Evolutionary conservation across 371 early-diverging fungal species (phyloP), one percentile per base, ranked within the genome.

Genomic region (Syncephalis plumigaleata): DNA sequence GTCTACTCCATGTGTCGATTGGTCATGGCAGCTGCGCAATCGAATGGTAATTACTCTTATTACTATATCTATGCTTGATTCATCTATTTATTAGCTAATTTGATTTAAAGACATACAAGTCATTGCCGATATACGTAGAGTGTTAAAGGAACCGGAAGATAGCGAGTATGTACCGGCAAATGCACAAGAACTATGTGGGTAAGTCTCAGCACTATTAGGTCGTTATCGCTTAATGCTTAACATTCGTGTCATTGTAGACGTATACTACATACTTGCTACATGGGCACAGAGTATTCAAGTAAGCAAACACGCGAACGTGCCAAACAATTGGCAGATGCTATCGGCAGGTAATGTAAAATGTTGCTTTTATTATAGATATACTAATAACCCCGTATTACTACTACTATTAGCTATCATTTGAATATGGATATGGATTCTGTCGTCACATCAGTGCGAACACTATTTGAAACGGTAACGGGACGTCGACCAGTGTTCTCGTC

Each of bases 1-100:
- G 93, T 93, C 2, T 77, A 74, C 39, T 92, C 92, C 20, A 94
- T 98, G 95, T 95, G 95, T 60, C 72, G 78, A 20, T 54, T 91
- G 45, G 93, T 95, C 1, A 78, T 77, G 27, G 70, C 79, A 26
- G 77, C 84, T 3, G 70, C 71, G 26, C 36, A 48, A 17, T 55
- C 59, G 15, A 86, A 84, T 24, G 79, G 78, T 63, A 49, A 50
- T 50, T 42, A 21, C n/a, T n/a, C n/a, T n/a, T n/a, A n/a, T n/a
- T n/a, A n/a, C n/a, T n/a, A n/a, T n/a, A n/a, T n/a, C n/a, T n/a
- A n/a, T n/a, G n/a, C n/a, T n/a, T n/a, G n/a, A n/a, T n/a, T n/a
- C n/a, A n/a, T n/a, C n/a, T n/a, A n/a, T n/a, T n/a, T n/a, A n/a
- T n/a, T 9, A 31, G 31, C 31, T 31, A 31, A 31, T 7, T 31